These are phyloP conservation scores for Suillus ampliporus DNA, from an alignment of 768 basidiomycete species.

Conservation along the genomic window DNA sequence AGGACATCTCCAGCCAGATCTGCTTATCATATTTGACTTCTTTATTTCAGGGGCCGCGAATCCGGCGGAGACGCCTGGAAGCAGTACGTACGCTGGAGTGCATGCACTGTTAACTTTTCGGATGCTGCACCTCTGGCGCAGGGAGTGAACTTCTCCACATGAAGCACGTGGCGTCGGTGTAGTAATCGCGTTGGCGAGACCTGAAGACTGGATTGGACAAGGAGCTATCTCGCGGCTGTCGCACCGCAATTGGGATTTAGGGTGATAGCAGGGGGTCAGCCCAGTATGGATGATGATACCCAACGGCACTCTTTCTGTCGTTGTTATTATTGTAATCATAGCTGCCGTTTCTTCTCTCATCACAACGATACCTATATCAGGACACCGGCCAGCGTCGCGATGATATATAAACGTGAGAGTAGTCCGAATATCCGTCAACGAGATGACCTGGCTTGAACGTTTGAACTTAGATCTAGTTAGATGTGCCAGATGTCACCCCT, in stretches of 20 bases:
- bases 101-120: conserved; percentile 93
- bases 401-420: conserved; percentile 44
- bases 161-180: conserved; percentile 21
- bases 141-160: conserved; percentile 81
- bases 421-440: conserved; percentile 22
- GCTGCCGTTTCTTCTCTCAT: conserved; percentile 19
- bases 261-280: conserved; percentile 12
- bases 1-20: conserved; percentile 32
- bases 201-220: conserved; percentile 5
- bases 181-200: conserved; percentile 11
- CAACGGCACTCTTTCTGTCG: conserved; percentile 13
- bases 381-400: conserved; percentile 38
- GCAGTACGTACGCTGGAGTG: conserved; percentile 91
- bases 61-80: conserved; percentile 99
- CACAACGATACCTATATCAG: conserved; percentile 19
- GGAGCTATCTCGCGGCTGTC: conserved; percentile 6
- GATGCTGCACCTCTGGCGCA: conserved; percentile 90
- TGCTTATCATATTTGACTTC: conserved; percentile 22
- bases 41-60: conserved; percentile 80
- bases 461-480: conserved; percentile 10
- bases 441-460: conserved; percentile 10
- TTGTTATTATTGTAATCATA: conserved; percentile 14
- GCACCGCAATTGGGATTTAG: conserved; percentile 16
- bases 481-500: conserved; percentile 36
- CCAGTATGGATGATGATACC: conserved; percentile 19